Evolutionary conservation across 495 filamentous ascomycete genomes (phyloP).

Genomic region (Antarctomyces pellizariae): DNA sequence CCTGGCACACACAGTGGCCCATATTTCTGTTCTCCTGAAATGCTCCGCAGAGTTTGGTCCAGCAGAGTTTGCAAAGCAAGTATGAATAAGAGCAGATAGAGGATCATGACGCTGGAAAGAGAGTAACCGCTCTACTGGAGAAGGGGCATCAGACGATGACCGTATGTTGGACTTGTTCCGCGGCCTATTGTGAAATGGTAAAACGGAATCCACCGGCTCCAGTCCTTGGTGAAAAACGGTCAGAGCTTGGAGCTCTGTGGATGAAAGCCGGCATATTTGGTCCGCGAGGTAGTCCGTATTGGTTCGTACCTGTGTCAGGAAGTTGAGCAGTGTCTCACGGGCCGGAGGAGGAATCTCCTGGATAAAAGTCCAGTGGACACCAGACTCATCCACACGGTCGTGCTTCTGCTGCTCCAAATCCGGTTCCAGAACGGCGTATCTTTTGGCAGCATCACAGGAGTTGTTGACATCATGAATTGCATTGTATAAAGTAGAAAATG

Average conservation of each 20-base stretch:
- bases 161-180: constrained; percentile 17
- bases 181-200: constrained; percentile 44
- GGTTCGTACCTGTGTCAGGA: constrained; percentile 60
- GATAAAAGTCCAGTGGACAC: constrained; percentile 45
- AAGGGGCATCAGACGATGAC: constrained; percentile 25
- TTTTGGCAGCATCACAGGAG: constrained; percentile 49
- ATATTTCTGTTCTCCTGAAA: constrained; percentile 49
- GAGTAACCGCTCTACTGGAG: constrained; percentile 42
- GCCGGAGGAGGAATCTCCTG: constrained; percentile 55
- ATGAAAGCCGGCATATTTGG: constrained; percentile 46
- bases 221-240: constrained; percentile 51
- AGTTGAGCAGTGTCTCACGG: constrained; percentile 49
- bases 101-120: constrained; percentile 78
- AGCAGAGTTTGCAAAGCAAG: constrained; percentile 69
- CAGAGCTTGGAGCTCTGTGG: constrained; percentile 48
- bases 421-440: constrained; percentile 43
- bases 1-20: constrained; percentile 71
- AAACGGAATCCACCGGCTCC: constrained; percentile 60
- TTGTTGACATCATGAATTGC: constrained; percentile 72
- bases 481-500: constrained; percentile 70
- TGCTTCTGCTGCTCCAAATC: constrained; percentile 30
- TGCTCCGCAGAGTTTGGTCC: constrained; percentile 57
- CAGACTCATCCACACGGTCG: constrained; percentile 19
- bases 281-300: constrained; percentile 72
- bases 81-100: constrained; percentile 65